phyloP scores from a whole-genome alignment of 345 rosid species.

The Rhizophora mangle region DNA sequence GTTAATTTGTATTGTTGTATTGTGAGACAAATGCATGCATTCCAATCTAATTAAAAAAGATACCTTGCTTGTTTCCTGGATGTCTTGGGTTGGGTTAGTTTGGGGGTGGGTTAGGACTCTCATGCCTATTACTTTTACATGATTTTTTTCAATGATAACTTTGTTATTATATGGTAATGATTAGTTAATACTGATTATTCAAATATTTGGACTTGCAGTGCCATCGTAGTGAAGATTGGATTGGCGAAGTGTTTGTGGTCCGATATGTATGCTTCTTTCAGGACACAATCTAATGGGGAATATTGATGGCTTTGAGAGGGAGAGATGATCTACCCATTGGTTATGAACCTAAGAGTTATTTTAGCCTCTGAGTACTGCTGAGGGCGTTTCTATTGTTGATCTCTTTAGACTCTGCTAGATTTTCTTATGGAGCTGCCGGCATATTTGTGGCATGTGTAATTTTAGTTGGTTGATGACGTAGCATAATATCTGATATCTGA shows the following conservation, averaged over 20 bases:
- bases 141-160: too few relatives aligned
- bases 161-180: too few relatives aligned
- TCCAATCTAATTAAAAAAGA: too few relatives aligned
- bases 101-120: too few relatives aligned
- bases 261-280: not conserved
- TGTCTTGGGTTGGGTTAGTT: too few relatives aligned
- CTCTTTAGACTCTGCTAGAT: not conserved
- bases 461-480: not conserved
- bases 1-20: too few relatives aligned
- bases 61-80: too few relatives aligned
- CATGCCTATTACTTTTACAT: too few relatives aligned
- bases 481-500: not conserved
- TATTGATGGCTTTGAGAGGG: not conserved
- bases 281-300: not conserved
- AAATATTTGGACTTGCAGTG: too few relatives aligned
- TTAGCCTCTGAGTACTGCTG: not conserved
- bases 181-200: not conserved
- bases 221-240: slow-evolving; percentile 3
- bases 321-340: not conserved
- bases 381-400: not conserved
- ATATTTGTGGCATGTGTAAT: not conserved
- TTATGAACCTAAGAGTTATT: not conserved
- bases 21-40: too few relatives aligned
- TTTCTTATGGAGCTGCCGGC: not conserved
- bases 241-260: not conserved